These are phyloP conservation scores for Blastocystis sp. DNA, from an alignment of 352 stramenopile genomes.

Conservation along the genomic window DNA sequence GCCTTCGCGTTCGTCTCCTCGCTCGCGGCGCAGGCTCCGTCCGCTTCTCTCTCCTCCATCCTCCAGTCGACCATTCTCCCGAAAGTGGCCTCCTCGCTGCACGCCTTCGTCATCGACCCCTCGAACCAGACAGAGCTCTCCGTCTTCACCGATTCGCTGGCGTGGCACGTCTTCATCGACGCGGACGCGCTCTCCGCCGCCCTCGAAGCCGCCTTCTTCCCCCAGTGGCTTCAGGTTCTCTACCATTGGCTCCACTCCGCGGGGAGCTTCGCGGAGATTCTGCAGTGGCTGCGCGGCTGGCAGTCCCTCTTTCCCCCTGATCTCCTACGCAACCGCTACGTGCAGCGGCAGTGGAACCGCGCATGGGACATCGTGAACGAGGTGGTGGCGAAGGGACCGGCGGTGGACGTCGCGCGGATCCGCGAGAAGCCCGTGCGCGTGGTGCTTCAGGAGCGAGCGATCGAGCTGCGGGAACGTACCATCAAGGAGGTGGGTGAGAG, in stretches of 20 bases:
- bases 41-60: neutral
- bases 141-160: conserved; percentile 67
- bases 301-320: conserved; percentile 70
- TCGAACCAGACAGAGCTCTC: conserved; percentile 67
- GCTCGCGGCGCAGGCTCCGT: neutral
- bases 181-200: conserved; percentile 65
- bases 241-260: conserved; percentile 67
- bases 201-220: conserved; percentile 78
- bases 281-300: conserved; percentile 74
- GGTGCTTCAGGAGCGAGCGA: conserved; percentile 65
- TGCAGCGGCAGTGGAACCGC: conserved; percentile 70
- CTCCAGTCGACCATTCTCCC: neutral
- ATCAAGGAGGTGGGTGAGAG: neutral
- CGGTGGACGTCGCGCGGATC: conserved; percentile 63
- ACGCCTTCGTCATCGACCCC: conserved; percentile 72
- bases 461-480: neutral
- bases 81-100: neutral
- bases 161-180: conserved; percentile 69
- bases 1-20: neutral
- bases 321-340: conserved; percentile 64
- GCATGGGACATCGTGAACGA: conserved; percentile 67
- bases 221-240: conserved; percentile 74
- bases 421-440: conserved; percentile 67
- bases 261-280: conserved; percentile 65
- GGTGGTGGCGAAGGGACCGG: neutral